phyloP scores from a whole-genome alignment of 2,329 filamentous ascomycete species.

The Dichotomopilus funicola region DNA sequence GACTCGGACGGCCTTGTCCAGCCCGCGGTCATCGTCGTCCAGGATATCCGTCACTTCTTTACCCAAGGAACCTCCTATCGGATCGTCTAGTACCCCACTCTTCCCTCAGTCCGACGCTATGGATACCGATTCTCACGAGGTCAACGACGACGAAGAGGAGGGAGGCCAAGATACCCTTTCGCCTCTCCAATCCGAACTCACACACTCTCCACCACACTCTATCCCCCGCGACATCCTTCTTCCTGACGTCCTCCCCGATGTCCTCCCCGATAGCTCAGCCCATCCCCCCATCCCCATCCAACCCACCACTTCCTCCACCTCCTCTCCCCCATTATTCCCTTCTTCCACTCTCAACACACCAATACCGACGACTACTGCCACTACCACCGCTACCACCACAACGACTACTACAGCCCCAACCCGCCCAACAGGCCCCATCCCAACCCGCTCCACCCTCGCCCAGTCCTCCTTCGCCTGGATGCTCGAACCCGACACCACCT shows the following conservation, averaged over 20 bases:
- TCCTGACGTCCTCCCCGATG: constrained; percentile 1
- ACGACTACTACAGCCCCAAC: not conserved
- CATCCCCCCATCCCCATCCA: too few species aligned
- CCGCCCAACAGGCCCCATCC: constrained; percentile 39
- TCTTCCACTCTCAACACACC: not conserved
- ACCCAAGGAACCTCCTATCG: constrained; percentile 16
- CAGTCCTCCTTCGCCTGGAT: constrained; percentile 77
- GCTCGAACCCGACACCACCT: constrained; percentile 51
- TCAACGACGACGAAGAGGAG: constrained; percentile 8
- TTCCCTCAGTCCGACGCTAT: constrained; percentile 21
- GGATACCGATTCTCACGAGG: constrained; percentile 21
- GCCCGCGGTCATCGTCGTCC: constrained; percentile 12
- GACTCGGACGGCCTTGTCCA: constrained; percentile 20
- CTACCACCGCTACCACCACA: not conserved
- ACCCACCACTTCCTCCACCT: too few species aligned
- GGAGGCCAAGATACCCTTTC: not conserved
- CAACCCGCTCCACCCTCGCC: constrained; percentile 59
- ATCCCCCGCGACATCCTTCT: not conserved
- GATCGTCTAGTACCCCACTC: not conserved
- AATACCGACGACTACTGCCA: not conserved
- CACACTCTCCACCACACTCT: constrained; percentile 2
- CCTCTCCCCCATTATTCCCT: too few species aligned
- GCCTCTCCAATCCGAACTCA: constrained; percentile 7
- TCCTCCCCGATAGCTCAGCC: constrained; percentile 1
- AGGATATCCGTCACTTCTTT: constrained; percentile 10